Conservation (phyloP, 345 rosid genomes). For the Lagerstroemia speciosa region DNA sequence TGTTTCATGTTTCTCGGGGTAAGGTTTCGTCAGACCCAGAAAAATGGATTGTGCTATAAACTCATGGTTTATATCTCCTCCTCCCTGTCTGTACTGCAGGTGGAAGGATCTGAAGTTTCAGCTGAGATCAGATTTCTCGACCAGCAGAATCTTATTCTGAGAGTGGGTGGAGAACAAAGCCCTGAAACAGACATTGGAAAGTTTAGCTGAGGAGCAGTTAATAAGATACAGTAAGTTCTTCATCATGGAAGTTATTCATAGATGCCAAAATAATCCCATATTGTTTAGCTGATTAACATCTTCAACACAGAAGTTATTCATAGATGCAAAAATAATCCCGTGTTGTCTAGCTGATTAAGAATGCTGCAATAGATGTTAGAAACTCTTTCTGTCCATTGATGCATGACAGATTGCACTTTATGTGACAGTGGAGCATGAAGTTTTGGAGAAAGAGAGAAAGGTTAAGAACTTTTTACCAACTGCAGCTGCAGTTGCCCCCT, state of each 20-base stretch:
- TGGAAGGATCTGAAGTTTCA: constrained; percentile 60
- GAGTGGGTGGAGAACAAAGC: constrained; percentile 77
- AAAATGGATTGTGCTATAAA: neutral
- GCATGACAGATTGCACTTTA: neutral
- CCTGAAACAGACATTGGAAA: constrained; percentile 51
- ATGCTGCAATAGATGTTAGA: too few relatives aligned
- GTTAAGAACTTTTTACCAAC: constrained; percentile 30
- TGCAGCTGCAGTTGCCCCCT: constrained; percentile 38
- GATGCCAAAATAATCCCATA: neutral
- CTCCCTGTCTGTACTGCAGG: constrained; percentile 21
- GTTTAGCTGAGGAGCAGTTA: constrained; percentile 56
- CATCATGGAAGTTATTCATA: neutral
- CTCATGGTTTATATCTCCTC: neutral
- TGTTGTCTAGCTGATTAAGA: neutral
- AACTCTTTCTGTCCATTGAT: neutral
- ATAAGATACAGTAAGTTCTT: constrained; percentile 45
- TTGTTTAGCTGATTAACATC: neutral
- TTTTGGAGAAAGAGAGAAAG: constrained; percentile 62
- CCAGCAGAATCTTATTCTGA: constrained; percentile 47
- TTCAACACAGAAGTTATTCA: neutral
- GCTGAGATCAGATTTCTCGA: constrained; percentile 52
- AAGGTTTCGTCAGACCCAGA: neutral
- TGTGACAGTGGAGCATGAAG: constrained; percentile 57
- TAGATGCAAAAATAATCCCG: neutral
- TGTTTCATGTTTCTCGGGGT: neutral